Base-by-base conservation (phyloP, 192 early-diverging fungal species). In the Gaertneriomyces semiglobifer region DNA sequence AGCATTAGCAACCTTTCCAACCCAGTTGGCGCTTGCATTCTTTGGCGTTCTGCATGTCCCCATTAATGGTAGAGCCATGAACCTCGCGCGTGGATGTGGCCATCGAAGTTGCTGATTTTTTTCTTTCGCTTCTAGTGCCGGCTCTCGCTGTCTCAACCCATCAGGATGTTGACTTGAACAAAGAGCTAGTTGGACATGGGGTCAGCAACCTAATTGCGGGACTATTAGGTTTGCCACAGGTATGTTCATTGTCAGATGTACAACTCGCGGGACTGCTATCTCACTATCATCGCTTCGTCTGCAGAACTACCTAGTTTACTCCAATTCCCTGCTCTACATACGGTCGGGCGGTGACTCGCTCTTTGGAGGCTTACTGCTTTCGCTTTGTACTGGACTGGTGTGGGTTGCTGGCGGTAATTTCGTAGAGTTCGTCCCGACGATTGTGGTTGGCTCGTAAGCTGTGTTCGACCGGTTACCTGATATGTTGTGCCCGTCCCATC, bases 41-140 rank as follows among this genome's bases (percentile, higher is more conserved):
- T 98, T 98, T 78, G 93, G 93, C 54, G 87, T 99, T 54, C 75
- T 99, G 25, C 95, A 99, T 74, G 96, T 99, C 5, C 95, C 96
- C 4, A 96, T 99, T 69, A 99, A 98, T 68, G 74, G 66, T 67
- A 45, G 40, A 33, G 25, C 25, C 0, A 33, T 33, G 25, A 33
- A 33, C 25, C 25, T 0, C 38, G 60, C 3, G 60, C n/a, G 25
- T 1, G 52, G 12, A 16, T 57, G 11, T 0, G 56, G 12, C 18
- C 10, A 62, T 25, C n/a, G 1, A 20, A 57, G 48, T 16, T 9
- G 1, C 25, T 58, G 43, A 14, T 20, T 0, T 14, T 20, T 12
- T 58, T 18, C 48, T 33, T 33, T 33, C n/a, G 38, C 18, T 12
- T 25, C 19, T 0, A 66, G 89, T 97, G 0, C 95, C 93, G 5